A percentile compares a stretch with the other conserved stretches of the same genome.
These are phyloP conservation scores for Rhodotorula babjevae DNA, from an alignment of 768 basidiomycete genomes.

Conservation along the genomic window DNA sequence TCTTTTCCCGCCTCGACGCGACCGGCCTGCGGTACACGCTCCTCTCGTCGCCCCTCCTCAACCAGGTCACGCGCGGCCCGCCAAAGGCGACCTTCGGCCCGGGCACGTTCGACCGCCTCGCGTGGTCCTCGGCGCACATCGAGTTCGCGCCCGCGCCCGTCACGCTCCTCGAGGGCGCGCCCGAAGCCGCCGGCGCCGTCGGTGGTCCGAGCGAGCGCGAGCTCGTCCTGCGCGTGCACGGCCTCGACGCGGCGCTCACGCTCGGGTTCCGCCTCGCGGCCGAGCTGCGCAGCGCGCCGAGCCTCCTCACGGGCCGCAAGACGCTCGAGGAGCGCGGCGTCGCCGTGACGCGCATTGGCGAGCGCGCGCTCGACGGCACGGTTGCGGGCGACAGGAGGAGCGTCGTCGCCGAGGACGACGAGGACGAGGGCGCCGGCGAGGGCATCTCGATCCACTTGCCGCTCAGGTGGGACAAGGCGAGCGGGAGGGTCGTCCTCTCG, in stretches of 20 bases:
- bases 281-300: not conserved
- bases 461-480: not conserved
- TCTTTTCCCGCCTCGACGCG: constrained; percentile 1
- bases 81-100: constrained; percentile 12
- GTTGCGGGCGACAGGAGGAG: not conserved
- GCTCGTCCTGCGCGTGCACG: not conserved
- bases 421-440: not conserved
- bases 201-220: constrained; percentile 1
- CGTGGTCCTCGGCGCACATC: not conserved
- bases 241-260: constrained; percentile 3
- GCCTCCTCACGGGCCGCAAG: not conserved
- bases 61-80: constrained; percentile 20
- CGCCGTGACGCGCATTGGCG: not conserved
- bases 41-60: constrained; percentile 17
- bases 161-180: not conserved
- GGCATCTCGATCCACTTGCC: constrained; percentile 5
- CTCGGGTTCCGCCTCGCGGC: not conserved
- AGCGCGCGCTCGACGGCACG: not conserved
- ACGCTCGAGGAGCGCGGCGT: not conserved
- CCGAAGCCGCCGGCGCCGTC: no score
- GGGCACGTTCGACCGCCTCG: not conserved
- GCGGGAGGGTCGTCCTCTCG: constrained; percentile 1
- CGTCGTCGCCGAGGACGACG: not conserved
- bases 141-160: not conserved
- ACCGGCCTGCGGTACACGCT: constrained; percentile 17